Conservation (phyloP, 805 yeast species). For the Lachancea thermotolerans region DNA sequence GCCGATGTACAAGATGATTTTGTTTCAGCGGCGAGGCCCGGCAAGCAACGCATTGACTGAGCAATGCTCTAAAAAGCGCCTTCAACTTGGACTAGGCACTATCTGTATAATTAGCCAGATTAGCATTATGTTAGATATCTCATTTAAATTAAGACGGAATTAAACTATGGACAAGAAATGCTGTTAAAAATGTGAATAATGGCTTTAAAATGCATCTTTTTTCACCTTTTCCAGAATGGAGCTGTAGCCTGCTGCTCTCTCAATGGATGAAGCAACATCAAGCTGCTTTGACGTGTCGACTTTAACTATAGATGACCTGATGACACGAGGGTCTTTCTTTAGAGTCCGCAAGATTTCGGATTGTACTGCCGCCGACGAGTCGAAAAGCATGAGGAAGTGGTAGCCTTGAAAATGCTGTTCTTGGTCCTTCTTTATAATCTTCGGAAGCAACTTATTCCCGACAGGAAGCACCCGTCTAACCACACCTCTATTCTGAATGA, state of each 20-base stretch:
- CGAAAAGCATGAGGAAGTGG: conserved; percentile 81
- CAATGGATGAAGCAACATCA: conserved; percentile 52
- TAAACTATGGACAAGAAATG: conserved; percentile 3
- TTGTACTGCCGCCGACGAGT: conserved; percentile 80
- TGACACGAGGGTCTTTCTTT: conserved; percentile 83
- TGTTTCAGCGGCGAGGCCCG: conserved; percentile 16
- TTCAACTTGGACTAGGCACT: neutral
- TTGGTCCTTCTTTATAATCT: conserved; percentile 74
- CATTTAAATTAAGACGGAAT: too few species aligned
- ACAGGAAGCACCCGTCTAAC: conserved; percentile 73
- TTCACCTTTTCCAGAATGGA: conserved; percentile 22
- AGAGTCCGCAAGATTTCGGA: conserved; percentile 74
- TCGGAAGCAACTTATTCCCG: conserved; percentile 75
- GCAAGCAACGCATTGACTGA: conserved; percentile 20
- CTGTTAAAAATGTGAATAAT: neutral
- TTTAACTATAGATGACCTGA: conserved; percentile 68
- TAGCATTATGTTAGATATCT: too few species aligned
- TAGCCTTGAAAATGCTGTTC: conserved; percentile 88
- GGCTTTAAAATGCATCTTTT: conserved; percentile 3
- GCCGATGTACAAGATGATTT: conserved; percentile 18
- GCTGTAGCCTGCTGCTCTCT: conserved; percentile 34
- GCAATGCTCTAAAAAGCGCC: neutral
- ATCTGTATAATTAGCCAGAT: too few species aligned
- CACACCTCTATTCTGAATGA: conserved; percentile 89
- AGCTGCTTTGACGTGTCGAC: conserved; percentile 47